Percentiles rank a stretch among this genome's conserved stretches.
Conservation (phyloP, 805 yeast species). For the Zygosaccharomyces pseudorouxii region DNA sequence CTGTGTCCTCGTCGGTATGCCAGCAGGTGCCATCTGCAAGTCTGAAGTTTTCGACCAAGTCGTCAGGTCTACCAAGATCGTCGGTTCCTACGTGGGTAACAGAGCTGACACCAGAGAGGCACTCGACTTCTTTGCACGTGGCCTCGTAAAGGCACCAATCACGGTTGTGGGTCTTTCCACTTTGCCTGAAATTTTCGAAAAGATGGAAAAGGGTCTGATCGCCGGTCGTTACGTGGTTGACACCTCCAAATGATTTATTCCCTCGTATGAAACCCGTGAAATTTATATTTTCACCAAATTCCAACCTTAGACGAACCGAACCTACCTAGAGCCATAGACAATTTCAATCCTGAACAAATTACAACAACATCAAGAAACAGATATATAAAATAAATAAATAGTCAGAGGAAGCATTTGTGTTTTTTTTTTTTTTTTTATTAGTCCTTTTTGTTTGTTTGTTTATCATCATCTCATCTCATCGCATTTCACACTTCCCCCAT, state of each 20-base stretch:
- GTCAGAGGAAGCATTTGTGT: too few relatives aligned
- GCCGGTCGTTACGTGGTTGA: constrained; percentile 84
- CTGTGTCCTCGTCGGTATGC: constrained; percentile 70
- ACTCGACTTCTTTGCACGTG: constrained; percentile 62
- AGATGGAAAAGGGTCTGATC: constrained; percentile 78
- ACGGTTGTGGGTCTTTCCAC: constrained; percentile 69
- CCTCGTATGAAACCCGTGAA: too few relatives aligned
- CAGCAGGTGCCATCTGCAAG: constrained; percentile 69
- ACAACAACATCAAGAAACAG: too few relatives aligned
- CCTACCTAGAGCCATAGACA: neutral
- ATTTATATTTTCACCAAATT: too few relatives aligned
- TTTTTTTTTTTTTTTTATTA: too few relatives aligned
- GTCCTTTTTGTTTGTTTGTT: too few relatives aligned
- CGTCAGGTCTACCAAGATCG: constrained; percentile 63
- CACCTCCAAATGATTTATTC: constrained; percentile 45
- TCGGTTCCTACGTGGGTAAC: constrained; percentile 86
- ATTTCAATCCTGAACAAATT: too few relatives aligned
- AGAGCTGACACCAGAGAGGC: constrained; percentile 83
- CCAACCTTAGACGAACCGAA: neutral
- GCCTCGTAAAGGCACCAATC: constrained; percentile 64
- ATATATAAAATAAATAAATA: too few relatives aligned
- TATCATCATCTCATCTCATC: neutral
- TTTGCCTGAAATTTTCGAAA: constrained; percentile 59
- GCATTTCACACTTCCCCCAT: neutral
- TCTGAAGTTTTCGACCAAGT: constrained; percentile 71